These are phyloP conservation scores for Pinus tabuliformis DNA, from an alignment of 75 land plant species.

Conservation along the genomic window DNA sequence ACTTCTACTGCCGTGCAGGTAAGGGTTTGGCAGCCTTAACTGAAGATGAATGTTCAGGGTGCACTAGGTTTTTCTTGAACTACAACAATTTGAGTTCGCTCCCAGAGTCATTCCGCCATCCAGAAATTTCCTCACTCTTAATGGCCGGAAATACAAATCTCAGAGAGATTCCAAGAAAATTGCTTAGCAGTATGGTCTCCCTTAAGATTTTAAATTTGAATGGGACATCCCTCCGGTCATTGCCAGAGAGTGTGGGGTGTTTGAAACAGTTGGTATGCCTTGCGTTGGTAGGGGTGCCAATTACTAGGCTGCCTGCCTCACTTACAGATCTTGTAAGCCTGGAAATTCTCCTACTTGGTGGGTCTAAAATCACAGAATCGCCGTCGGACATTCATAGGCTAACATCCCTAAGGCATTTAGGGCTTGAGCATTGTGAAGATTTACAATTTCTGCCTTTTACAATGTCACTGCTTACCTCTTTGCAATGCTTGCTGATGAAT, in stretches of 20 bases:
- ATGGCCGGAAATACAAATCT: not conserved
- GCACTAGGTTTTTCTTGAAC: not conserved
- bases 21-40: not conserved
- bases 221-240: not conserved
- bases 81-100: not conserved
- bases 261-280: slow-evolving; percentile 3
- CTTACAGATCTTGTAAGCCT: not conserved
- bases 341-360: not conserved
- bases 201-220: not conserved
- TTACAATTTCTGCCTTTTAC: not conserved
- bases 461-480: not conserved
- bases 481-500: not conserved
- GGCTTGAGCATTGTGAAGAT: not conserved
- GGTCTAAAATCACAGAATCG: not conserved
- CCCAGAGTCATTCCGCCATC: not conserved
- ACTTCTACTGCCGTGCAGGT: not conserved
- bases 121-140: not conserved
- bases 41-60: not conserved
- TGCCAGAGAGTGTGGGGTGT: not conserved
- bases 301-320: not conserved
- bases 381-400: not conserved
- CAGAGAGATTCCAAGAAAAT: not conserved
- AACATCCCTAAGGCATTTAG: not conserved
- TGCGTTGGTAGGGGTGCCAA: not conserved
- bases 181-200: not conserved